Evolutionary conservation across 192 early-diverging fungal species (phyloP), one percentile per base, ranked within the genome.

Genomic region (Coemansia sp.): DNA sequence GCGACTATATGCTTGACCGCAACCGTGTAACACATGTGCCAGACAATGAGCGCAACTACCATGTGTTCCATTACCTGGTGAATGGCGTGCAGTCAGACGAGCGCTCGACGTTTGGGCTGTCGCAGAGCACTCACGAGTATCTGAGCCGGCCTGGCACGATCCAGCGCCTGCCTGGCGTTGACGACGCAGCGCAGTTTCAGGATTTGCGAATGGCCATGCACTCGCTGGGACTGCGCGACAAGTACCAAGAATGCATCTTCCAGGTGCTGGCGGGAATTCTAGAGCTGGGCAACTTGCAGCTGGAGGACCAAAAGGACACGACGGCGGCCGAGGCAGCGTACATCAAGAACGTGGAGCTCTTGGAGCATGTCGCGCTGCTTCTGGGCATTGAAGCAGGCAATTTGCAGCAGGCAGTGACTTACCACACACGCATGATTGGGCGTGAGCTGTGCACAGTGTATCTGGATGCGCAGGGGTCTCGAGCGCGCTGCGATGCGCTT

Each of bases 51-150:
- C 86, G 91, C 59, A 94, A 88, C 77, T 99, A 96, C 82, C 93
- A 98, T 70, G 89, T 97, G 29, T 94, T 99, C 71, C 95, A 99
- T 83, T 91, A 94, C 67, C 79, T 99, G 25, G 85, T 97, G 5
- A 89, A 92, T 23, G 97, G 96, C n/a, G 84, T 84, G 0, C 83
- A 88, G 23, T 61, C 79, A 19, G 89, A 93, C 64, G 94, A 98
- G 76, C 90, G 87, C 57, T 43, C 85, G 15, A 76, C 87, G 59
- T 86, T 91, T 56, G 87, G 87, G 50, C 82, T 99, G 5, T 85
- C 86, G 29, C 86, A 47, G 69, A 83, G 62, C 84, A 88, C 24
- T 80, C 90, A 64, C 66, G 72, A 75, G 66, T 76, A 77, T 39
- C 59, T 75, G 49, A 74, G 50, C 57, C 70, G 71, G 1, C 71